Base-by-base conservation (phyloP, 305 asterid species). In the Striga hermonthica region DNA sequence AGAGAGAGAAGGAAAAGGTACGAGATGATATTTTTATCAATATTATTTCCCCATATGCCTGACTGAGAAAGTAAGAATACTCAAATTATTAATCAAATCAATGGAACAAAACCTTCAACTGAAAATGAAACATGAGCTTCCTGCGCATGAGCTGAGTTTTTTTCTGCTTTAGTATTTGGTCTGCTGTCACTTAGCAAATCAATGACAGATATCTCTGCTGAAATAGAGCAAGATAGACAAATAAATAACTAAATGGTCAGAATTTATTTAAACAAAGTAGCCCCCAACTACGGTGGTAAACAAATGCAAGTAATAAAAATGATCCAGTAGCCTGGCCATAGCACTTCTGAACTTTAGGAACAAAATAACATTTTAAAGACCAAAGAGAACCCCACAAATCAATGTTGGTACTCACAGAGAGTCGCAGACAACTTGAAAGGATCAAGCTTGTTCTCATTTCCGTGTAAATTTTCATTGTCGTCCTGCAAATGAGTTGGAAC, bases 51-150 rank as follows among this genome's bases (percentile, higher is more conserved):
- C 60, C 39, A 13, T 66, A 40, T 49, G 60, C 61, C 36, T 45
- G 62, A 61, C 55, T 34, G 59, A 60, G 60, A 73, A 54, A 61
- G 49, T 34, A 62, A 60, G 60, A 73, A 54, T 47, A 62, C 41
- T 65, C 65, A 41, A 59, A 64, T 67, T 37, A 55, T 39, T 48
- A 7, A 45, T 28, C 62, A 66, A 64, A 71, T 55, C 43, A 55
- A 67, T 14, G 15, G 6, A 43, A 62, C 34, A 41, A 50, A 73
- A 92, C 97, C 98, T 87, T 87, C 91, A 81, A 92, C 73, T 61
- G 97, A 83, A 79, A 92, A 92, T 59, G 96, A 86, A 57, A 88
- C 95, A 86, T 87, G 96, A 78, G 81, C 79, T 83, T 92, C 98
- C 77, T 67, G 81, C 58, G 68, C 73, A 61, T 67, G 81, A 53